Base-by-base conservation (phyloP, 2,329 filamentous ascomycete species). In the Fusarium devonianum region DNA sequence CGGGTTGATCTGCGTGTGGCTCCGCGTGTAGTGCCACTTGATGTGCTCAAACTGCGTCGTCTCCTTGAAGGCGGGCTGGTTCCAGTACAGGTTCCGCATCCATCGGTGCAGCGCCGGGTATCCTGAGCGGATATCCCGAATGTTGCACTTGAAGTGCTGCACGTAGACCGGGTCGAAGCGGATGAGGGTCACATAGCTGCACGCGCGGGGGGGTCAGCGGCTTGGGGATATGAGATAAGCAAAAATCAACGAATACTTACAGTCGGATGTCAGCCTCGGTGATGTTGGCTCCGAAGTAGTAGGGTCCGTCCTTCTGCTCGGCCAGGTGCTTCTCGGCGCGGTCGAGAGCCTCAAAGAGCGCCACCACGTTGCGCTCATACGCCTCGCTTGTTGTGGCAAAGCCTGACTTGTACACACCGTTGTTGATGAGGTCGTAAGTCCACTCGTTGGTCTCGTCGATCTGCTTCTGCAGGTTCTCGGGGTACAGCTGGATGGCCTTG, bases 21-120 rank as follows among this genome's bases (percentile, higher is more conserved):
- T 84, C 63, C 78, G 75, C 52, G 82, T 84, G 69, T 83, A 84
- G 69, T 87, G 84, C 71, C 78, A 88, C 83, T 96, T 97, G 77
- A 97, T 97, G 75, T 99, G 94, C 71, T 95, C 84, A 70, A 96
- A 96, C 71, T 97, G 83, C 16, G 92, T 96, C 53, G 92, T 94
- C 40, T 89, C 83, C 56, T 78, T 77, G 75, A 96, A 97, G 3
- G 90, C 91, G 0, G 85, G 78, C 17, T 85, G 71, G 61, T 87
- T 87, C 92, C 92, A 96, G 76, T 96, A 97, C 63, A 96, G 75
- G 66, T 87, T 81, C 45, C 89, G 81, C 74, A 96, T 72, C 92
- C 92, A 97, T 51, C 75, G 77, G 75, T 97, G 90, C 49, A 96
- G 75, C 39, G 80, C 77, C 19, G 92, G 92, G 69, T 94, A 97